Evolutionary conservation across 2,329 filamentous ascomycete genomes (phyloP), one percentile per base, ranked within the genome.

Genomic region (Rhinocladiella mackenziei): DNA sequence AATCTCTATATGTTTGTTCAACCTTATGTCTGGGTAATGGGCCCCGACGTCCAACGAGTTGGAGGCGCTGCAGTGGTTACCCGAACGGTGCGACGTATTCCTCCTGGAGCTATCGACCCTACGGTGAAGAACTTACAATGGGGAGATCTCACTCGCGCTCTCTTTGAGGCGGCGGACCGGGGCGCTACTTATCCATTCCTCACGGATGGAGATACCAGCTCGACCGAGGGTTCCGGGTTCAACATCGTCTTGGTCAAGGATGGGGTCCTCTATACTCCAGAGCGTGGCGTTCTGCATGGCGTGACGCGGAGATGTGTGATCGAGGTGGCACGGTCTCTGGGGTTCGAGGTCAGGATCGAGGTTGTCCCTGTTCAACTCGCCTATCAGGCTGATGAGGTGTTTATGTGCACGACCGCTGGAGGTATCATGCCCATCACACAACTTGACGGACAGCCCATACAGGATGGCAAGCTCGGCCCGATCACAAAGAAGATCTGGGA

Each of bases 361-460:
- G 45, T 62, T 18, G 68, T 75, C 3, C 70, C 71, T 0, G 58
- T 72, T 0, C 62, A 69, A 10, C 7, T 62, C 25, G 63, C 60
- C 0, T 75, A 73, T 34, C 38, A 65, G 5, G 58, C 61, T 0
- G 73, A 76, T 43, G 73, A 76, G 59, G 64, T 75, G 3, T 68
- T 76, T 20, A 74, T 75, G 71, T 74, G 65, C 47, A 76, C 73
- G 0, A 76, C 73, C 10, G 73, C 73, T 0, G 73, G 73, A 1
- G 73, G 73, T 0, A 65, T 76, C 13, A 76, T 76, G 72, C 73
- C 72, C 0, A 73, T 76, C 18, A 73, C 70, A 0, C 47, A 40
- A 0, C 57, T 76, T 2, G 73, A 76, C 53, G 71, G 65, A 0
- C 51, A 63, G 39, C 60, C 62, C 0, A 58, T 76, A 0, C 63